Base-by-base conservation (phyloP, 2,329 filamentous ascomycete species). In the Aspergillus costaricaensis region DNA sequence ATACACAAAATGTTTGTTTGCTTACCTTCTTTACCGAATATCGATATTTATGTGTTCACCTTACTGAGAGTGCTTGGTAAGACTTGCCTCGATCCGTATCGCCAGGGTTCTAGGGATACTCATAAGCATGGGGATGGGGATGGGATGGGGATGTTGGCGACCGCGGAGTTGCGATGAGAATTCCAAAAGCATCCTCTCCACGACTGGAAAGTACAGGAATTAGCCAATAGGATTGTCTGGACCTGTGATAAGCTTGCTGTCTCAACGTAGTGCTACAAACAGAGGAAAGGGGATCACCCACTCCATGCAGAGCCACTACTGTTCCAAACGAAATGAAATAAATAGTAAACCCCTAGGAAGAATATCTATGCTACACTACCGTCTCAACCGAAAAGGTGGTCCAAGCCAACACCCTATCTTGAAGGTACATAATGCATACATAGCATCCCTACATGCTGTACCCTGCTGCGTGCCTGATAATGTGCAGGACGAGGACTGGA, bases 241-340 rank as follows among this genome's bases (percentile, higher is more conserved):
- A 19, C 39, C 14, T 25, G 21, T 48, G 54, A 63, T 63, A 63
- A 63, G 58, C 61, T 63, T 57, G 61, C 60, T 52, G 52, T 55
- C 43, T 49, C 44, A 56, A 25, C 25, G 25, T 30, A 38, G 49
- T 30, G 15, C 15, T 14, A 27, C 52, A 41, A 38, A 17, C 9
- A 53, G 19, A 43, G 32, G 3, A 39, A 36, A 36, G 5, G 12
- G 32, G 32, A 15, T 36, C 32, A 36, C 9, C 12, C 4, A 36
- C 32, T 14, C 39, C 17, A 44, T 19, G 41, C 17, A 15, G 14
- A 15, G 10, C 9, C 30, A 12, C 30, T 32, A 32, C 7, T 27
- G 25, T 2, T 27, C 25, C 25, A 2, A 27, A 27, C 25, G 27
- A 30, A 10, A 10, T 30, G 27, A 30, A 30, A 30, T 30, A 8